Evolutionary conservation across 2,329 filamentous ascomycete genomes (phyloP), one percentile per base, ranked within the genome.

Genomic region (Fusarium stilboides): DNA sequence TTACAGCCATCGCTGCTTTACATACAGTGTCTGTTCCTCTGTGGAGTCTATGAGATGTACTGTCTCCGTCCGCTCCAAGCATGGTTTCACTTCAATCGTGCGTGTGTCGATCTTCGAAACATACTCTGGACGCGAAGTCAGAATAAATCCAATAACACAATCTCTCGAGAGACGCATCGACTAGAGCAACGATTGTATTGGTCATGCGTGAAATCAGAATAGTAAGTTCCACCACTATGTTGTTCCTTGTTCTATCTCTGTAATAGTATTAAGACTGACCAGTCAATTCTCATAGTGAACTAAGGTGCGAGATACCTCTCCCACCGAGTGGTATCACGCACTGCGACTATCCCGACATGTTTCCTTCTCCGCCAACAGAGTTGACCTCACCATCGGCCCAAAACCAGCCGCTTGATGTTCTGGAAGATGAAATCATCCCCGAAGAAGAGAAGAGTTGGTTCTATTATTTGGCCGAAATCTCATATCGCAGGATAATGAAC

Each of bases 391-490:
- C 28, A 13, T 31, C 28, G 28, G 28, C 28, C 28, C 28, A 31
- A 10, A 31, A 31, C 28, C 28, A 31, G 13, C 36, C 15, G 33
- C 36, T 8, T 4, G 50, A n/a, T 5, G 28, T 3, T 2, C 20
- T 31, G 1, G 37, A 44, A 0, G 37, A 31, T 1, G 36, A 52
- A 3, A 24, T 22, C 12, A 8, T 44, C 1, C 14, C 37, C 1
- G 50, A 52, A 44, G 50, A 52, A 7, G 50, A 52, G 19, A 52
- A 52, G 37, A 52, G 50, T 8, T 52, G 50, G 50, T 52, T 52
- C 26, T 52, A 52, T 8, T 52, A 52, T 6, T 10, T 52, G 9
- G 50, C 50, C 5, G 50, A 52, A 3, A 52, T 52, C 1, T 52
- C 37, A 4, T 52, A 52, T n/a, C 2, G 50, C 5, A 44, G 37